Percentiles rank a stretch among this genome's conserved stretches.
Evolutionary conservation across 75 land plant genomes (phyloP).

Genomic region (Ceratopteris richardii): DNA sequence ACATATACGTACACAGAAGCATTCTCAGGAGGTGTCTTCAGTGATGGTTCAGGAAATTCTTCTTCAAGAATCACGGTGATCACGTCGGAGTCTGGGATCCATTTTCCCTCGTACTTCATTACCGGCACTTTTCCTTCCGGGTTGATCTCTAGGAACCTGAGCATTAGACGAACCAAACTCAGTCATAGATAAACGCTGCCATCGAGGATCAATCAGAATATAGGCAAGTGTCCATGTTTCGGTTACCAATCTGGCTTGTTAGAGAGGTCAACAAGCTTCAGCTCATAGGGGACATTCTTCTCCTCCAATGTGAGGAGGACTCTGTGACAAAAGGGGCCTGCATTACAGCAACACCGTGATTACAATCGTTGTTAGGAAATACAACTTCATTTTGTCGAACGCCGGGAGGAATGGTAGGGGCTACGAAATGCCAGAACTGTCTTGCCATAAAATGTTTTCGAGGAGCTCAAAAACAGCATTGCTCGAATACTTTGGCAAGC

Average conservation of each 20-base stretch:
- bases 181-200: no score
- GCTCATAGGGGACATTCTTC: slow-evolving; percentile 69
- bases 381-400: no score
- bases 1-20: slow-evolving; percentile 54
- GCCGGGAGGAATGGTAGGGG: no score
- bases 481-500: no score
- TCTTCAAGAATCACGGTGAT: slow-evolving; percentile 69
- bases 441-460: no score
- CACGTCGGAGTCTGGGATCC: slow-evolving; percentile 93
- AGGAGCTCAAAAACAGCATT: no score
- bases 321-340: slow-evolving; percentile 90
- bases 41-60: slow-evolving; percentile 69
- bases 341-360: background rate
- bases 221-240: no score
- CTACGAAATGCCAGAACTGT: no score
- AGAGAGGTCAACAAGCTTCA: slow-evolving; percentile 57
- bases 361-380: no score
- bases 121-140: slow-evolving; percentile 94
- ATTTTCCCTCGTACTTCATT: slow-evolving; percentile 69
- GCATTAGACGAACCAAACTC: no score
- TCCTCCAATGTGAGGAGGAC: slow-evolving; percentile 89
- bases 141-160: slow-evolving; percentile 73
- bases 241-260: slow-evolving; percentile 92
- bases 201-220: no score
- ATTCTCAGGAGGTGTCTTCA: slow-evolving; percentile 65